A percentile compares a stretch with the other conserved stretches of the same genome.
Evolutionary conservation across 176 grass and related monocot species (phyloP).

Genomic region (Aegilops longissima): DNA sequence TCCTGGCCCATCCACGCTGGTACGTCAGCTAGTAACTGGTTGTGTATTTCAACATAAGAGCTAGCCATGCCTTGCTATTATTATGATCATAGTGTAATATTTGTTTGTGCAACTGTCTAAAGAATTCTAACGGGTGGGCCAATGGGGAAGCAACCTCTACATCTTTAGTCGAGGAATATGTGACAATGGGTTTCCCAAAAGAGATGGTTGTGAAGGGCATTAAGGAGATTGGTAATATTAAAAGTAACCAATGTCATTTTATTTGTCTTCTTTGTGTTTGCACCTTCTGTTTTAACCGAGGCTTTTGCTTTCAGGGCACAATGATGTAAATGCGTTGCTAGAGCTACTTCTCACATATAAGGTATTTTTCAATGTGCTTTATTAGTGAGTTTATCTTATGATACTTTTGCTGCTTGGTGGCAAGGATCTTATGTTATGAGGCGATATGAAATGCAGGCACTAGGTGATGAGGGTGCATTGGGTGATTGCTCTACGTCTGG

Average conservation of each 20-base stretch:
- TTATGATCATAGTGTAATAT: slow-evolving; percentile 17
- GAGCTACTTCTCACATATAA: slow-evolving; percentile 75
- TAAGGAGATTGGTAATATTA: slow-evolving; percentile 46
- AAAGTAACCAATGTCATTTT: slow-evolving; percentile 19
- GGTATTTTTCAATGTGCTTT: slow-evolving; percentile 31
- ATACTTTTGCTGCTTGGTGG: neutral
- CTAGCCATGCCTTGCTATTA: neutral
- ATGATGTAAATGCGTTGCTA: slow-evolving; percentile 61
- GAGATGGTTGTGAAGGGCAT: slow-evolving; percentile 52
- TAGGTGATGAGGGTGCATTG: slow-evolving; percentile 37
- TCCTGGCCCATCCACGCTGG: slow-evolving; percentile 1
- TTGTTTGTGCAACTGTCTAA: slow-evolving; percentile 12
- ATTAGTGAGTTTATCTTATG: slow-evolving; percentile 4
- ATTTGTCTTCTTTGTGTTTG: slow-evolving; percentile 26
- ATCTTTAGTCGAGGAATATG: slow-evolving; percentile 31
- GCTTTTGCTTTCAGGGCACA: slow-evolving; percentile 51
- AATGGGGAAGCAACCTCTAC: slow-evolving; percentile 13
- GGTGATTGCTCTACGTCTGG: slow-evolving; percentile 26
- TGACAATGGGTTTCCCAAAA: slow-evolving; percentile 59
- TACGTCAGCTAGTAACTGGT: slow-evolving; percentile 18
- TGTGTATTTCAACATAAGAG: neutral
- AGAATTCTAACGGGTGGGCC: slow-evolving; percentile 38
- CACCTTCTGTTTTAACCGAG: slow-evolving; percentile 6
- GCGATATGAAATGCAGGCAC: slow-evolving; percentile 43
- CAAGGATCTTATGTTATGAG: slow-evolving; percentile 9